Conservation (phyloP, 1,284 basidiomycete genomes). For the Rugosomyces carneus region DNA sequence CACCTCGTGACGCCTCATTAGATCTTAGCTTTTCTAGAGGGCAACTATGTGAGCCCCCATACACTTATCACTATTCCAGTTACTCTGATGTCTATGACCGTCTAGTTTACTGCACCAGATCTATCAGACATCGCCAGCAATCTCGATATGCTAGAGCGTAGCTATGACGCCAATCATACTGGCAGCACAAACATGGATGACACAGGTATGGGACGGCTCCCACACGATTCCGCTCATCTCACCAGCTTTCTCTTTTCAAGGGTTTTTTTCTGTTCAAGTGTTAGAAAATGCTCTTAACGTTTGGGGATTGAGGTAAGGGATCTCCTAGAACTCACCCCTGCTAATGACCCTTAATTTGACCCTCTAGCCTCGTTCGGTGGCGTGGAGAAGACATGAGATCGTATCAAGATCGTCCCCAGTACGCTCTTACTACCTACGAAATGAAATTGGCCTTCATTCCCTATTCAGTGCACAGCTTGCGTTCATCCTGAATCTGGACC, state of each 20-base stretch:
- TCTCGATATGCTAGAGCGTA: conserved; percentile 60
- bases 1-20: background rate
- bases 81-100: conserved; percentile 12
- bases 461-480: conserved; percentile 67
- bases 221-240: background rate
- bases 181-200: conserved; percentile 84
- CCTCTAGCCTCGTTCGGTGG: conserved; percentile 69
- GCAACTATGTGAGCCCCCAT: conserved; percentile 52
- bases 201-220: conserved; percentile 46
- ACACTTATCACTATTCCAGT: background rate
- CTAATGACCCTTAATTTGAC: conserved; percentile 11
- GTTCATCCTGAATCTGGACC: conserved; percentile 83
- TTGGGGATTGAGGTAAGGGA: conserved; percentile 69
- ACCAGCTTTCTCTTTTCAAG: conserved; percentile 35
- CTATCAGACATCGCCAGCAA: conserved; percentile 75
- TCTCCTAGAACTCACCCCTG: conserved; percentile 9
- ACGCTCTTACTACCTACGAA: conserved; percentile 22
- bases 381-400: conserved; percentile 75
- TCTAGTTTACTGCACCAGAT: conserved; percentile 79
- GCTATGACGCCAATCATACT: conserved; percentile 42
- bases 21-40: conserved; percentile 51
- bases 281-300: conserved; percentile 77
- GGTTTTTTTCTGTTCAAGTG: conserved; percentile 85
- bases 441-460: conserved; percentile 4
- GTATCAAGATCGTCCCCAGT: conserved; percentile 78